phyloP scores from a whole-genome alignment of 176 grass and related monocot genomes.

The Puya raimondii region DNA sequence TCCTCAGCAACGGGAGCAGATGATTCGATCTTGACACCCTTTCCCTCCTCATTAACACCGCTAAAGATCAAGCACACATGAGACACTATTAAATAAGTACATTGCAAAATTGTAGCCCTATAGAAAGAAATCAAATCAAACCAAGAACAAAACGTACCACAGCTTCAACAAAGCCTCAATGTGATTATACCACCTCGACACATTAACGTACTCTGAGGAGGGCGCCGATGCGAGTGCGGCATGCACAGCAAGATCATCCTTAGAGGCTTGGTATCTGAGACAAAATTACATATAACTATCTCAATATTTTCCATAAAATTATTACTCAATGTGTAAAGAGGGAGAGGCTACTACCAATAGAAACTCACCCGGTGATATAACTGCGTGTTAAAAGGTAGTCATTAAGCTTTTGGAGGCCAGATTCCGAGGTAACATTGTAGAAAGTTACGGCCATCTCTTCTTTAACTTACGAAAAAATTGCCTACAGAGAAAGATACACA shows the following conservation, averaged over 20 bases:
- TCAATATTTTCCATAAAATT: too few relatives aligned
- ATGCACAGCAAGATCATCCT: constrained; percentile 88
- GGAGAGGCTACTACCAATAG: neutral
- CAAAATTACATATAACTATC: neutral
- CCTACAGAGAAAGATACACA: neutral
- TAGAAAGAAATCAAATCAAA: neutral
- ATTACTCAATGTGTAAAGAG: too few relatives aligned
- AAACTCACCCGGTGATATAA: constrained; percentile 67
- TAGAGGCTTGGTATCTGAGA: constrained; percentile 86
- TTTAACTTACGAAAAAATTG: constrained; percentile 14
- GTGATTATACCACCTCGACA: constrained; percentile 74
- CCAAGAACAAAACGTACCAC: constrained; percentile 29
- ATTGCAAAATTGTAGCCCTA: constrained; percentile 13
- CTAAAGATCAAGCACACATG: constrained; percentile 5
- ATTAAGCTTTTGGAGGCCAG: constrained; percentile 81
- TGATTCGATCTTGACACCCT: constrained; percentile 73
- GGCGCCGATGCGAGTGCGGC: constrained; percentile 38
- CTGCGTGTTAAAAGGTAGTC: constrained; percentile 75
- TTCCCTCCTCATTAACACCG: constrained; percentile 50
- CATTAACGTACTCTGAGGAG: constrained; percentile 52
- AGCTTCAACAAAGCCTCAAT: constrained; percentile 90
- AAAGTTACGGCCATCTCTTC: constrained; percentile 63
- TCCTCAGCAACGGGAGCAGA: constrained; percentile 33
- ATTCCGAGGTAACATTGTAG: constrained; percentile 36
- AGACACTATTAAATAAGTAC: neutral